Evolutionary conservation across 176 grass and related monocot species (phyloP), one percentile per base, ranked within the genome.

Genomic region (Oryza punctata): DNA sequence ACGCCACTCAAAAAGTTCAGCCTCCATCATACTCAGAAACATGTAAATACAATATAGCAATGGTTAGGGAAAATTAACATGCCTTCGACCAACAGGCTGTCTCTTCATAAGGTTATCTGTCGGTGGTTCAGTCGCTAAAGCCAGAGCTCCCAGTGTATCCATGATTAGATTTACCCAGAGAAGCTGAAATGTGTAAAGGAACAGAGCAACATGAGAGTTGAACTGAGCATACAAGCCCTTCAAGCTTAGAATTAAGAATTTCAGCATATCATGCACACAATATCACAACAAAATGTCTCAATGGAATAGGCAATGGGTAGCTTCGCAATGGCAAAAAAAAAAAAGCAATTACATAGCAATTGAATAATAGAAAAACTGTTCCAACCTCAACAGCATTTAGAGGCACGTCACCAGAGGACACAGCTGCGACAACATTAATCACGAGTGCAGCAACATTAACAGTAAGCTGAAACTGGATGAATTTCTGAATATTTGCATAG

Each of bases 81-180:
- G 90, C 96, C 91, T 98, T 84, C 96, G 96, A 85, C 96, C 96
- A 90, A 98, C 93, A 75, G 96, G 96, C 46, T 21, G 70, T 73
- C 96, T 91, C 81, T 95, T 88, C 96, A 98, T 98, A 81, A 98
- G 96, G 41, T 95, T 88, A 77, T 98, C 90, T 30, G 92, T 95
- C 64, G 96, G 96, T 44, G 96, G 87, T 73, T 98, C 96, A 7
- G 96, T 98, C 63, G 96, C 96, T 73, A 98, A 93, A 80, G 96
- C 96, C 73, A 98, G 87, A 85, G 96, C 96, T 79, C 93, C 96
- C 78, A 98, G 85, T 67, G 96, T 98, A 80, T 98, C 96, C 96
- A 98, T 98, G 67, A 98, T 98, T 72, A 98, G 96, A 79, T 98
- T 98, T 50, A 98, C 93, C 96, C 96, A 98, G 16, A 98, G 93